A percentile compares a stretch with the other conserved stretches of the same genome.
phyloP scores from a whole-genome alignment of 2,329 filamentous ascomycete genomes.

The Acrodontium crateriforme region DNA sequence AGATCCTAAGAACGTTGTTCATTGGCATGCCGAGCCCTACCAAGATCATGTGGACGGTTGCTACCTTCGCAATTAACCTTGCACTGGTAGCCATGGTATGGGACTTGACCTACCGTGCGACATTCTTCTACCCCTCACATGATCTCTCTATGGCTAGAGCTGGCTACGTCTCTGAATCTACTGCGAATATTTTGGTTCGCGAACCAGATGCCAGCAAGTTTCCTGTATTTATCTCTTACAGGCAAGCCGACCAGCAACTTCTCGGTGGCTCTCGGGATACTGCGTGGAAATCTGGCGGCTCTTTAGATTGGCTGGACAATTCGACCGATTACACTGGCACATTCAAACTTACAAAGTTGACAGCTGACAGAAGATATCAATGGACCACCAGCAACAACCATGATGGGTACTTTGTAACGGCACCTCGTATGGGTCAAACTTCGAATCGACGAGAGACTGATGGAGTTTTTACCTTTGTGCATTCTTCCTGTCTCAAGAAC shows the following conservation, averaged over 20 bases:
- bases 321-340: conserved; percentile 71
- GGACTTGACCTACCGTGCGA: conserved; percentile 66
- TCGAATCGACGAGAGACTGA: conserved; percentile 39
- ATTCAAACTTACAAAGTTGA: conserved; percentile 52
- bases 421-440: conserved; percentile 54
- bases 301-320: conserved; percentile 51
- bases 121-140: conserved; percentile 52
- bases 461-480: conserved; percentile 75
- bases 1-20: conserved; percentile 52
- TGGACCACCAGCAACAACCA: conserved; percentile 82
- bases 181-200: conserved; percentile 69
- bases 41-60: conserved; percentile 50
- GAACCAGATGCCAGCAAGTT: conserved; percentile 66
- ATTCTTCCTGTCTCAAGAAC: conserved; percentile 83
- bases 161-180: conserved; percentile 70
- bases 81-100: conserved; percentile 53
- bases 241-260: conserved; percentile 23
- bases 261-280: conserved; percentile 30
- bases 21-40: conserved; percentile 61
- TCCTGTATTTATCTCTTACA: conserved; percentile 58
- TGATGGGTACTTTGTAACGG: conserved; percentile 65
- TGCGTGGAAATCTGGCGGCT: conserved; percentile 54
- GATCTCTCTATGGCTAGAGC: conserved; percentile 76
- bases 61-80: conserved; percentile 48
- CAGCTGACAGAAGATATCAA: conserved; percentile 61